Evolutionary conservation across 2,329 filamentous ascomycete species (phyloP).

Genomic region (Daldinia sp.): DNA sequence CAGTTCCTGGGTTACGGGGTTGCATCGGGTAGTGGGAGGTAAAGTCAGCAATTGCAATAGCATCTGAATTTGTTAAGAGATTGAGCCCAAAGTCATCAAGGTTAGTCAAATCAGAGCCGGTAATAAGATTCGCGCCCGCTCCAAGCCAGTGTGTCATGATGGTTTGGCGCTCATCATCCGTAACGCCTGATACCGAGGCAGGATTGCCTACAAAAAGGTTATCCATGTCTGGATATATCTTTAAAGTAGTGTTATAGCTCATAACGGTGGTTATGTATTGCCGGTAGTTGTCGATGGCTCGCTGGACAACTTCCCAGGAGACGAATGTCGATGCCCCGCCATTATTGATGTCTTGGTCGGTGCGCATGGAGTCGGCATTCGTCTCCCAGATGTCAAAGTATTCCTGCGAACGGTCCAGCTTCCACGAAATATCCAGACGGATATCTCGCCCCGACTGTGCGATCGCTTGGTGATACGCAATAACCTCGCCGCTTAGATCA

Average conservation of each 20-base stretch:
- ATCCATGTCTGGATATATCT: constrained; percentile 44
- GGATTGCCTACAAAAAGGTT: constrained; percentile 42
- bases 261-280: constrained; percentile 39
- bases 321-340: constrained; percentile 37
- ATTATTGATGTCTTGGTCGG: constrained; percentile 43
- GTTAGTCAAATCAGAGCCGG: constrained; percentile 41
- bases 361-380: constrained; percentile 42
- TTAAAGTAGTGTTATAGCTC: constrained; percentile 33
- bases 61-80: constrained; percentile 33
- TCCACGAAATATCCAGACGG: constrained; percentile 44
- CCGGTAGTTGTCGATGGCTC: constrained; percentile 45
- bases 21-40: constrained; percentile 41
- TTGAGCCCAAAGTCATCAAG: constrained; percentile 38
- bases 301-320: constrained; percentile 38
- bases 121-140: constrained; percentile 43
- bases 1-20: constrained; percentile 37
- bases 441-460: constrained; percentile 39
- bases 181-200: constrained; percentile 38
- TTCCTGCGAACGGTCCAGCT: constrained; percentile 38
- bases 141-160: constrained; percentile 46
- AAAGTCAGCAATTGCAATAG: constrained; percentile 36
- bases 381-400: constrained; percentile 41
- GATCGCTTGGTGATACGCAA: constrained; percentile 43
- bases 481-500: constrained; percentile 37
- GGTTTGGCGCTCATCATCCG: constrained; percentile 38